Evolutionary conservation across 1,139 yeast species (phyloP).

Genomic region (Sporopachydermia cereana): DNA sequence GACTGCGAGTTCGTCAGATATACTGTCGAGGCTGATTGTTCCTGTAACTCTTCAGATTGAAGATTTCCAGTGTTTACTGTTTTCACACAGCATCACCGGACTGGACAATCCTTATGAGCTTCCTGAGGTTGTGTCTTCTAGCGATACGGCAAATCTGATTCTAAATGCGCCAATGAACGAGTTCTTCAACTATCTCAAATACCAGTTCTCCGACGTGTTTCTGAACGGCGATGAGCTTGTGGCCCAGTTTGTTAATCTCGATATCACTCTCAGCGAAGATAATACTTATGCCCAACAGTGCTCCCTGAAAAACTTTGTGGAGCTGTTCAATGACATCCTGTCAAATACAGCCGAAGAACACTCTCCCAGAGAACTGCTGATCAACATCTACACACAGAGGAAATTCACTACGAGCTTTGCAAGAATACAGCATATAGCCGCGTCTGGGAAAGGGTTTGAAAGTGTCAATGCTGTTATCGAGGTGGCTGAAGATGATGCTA

Average conservation of each 20-base stretch:
- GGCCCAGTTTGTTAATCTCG: background rate
- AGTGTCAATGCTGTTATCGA: conserved; percentile 1
- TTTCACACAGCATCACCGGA: background rate
- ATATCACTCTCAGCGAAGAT: background rate
- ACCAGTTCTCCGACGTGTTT: conserved; percentile 2
- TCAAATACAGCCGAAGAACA: background rate
- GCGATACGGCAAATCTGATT: background rate
- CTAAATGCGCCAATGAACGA: background rate
- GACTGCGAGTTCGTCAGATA: conserved; percentile 7
- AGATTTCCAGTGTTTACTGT: conserved; percentile 3
- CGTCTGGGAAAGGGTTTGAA: conserved; percentile 2
- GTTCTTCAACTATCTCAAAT: background rate
- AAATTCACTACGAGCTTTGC: conserved; percentile 1
- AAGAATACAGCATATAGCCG: background rate
- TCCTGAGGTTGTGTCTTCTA: background rate
- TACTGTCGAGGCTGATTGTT: background rate
- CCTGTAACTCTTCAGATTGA: conserved; percentile 1
- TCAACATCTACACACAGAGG: conserved; percentile 3
- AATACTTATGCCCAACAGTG: conserved; percentile 3
- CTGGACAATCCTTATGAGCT: background rate
- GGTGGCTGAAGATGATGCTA: background rate
- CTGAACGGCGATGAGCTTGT: background rate
- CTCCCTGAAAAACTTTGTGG: background rate
- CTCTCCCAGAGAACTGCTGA: background rate
- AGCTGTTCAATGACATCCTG: background rate